Percentiles rank a stretch among this genome's conserved stretches.
These are phyloP conservation scores for Fomitiporia mediterranea DNA, from an alignment of 1,284 basidiomycete genomes.

Conservation along the genomic window DNA sequence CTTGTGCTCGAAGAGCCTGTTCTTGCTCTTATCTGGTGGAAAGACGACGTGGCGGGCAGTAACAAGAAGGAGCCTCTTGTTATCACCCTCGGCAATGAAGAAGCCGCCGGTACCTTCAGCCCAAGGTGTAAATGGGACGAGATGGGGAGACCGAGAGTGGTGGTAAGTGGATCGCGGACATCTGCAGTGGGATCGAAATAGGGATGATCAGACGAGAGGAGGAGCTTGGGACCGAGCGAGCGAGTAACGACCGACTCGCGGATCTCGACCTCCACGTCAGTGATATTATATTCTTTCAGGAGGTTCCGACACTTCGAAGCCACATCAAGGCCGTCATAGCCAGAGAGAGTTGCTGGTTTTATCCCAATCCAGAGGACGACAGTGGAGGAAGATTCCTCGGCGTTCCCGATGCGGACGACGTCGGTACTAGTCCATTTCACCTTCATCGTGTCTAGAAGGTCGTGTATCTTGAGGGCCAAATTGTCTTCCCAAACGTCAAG, in stretches of 20 bases:
- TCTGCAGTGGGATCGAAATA: background rate
- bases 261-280: conserved; percentile 20
- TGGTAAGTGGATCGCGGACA: conserved; percentile 26
- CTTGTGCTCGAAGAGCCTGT: conserved; percentile 22
- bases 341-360: conserved; percentile 26
- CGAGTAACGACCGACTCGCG: background rate
- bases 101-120: conserved; percentile 32
- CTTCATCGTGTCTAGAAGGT: conserved; percentile 12
- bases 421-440: conserved; percentile 14
- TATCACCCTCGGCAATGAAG: conserved; percentile 28
- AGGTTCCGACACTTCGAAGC: conserved; percentile 26
- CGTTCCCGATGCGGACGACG: conserved; percentile 15
- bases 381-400: conserved; percentile 5
- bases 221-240: background rate
- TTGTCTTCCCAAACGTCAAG: conserved; percentile 26
- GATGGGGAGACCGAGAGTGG: conserved; percentile 28
- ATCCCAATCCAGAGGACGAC: conserved; percentile 29
- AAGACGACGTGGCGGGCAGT: conserved; percentile 30
- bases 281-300: conserved; percentile 26
- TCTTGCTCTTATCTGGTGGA: conserved; percentile 19
- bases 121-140: conserved; percentile 15
- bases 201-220: no score
- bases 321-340: conserved; percentile 25
- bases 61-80: conserved; percentile 27
- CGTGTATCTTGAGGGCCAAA: conserved; percentile 22